Evolutionary conservation across 83 land plant species (phyloP), one percentile per base, ranked within the genome.

Genomic region (Isoetes engelmannii): DNA sequence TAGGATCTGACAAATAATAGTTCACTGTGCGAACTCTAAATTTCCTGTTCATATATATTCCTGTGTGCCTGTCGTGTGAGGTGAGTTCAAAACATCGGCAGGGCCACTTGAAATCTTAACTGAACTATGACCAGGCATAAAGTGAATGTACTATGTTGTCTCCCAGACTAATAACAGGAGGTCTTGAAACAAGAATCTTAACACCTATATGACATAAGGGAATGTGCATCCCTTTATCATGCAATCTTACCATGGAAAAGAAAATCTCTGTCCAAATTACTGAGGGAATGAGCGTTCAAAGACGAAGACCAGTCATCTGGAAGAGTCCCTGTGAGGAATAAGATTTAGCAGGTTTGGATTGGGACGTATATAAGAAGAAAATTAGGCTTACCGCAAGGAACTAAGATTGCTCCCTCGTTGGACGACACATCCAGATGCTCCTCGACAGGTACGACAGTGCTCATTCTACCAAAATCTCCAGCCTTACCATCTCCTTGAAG

Each of bases 391-490:
- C 62, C 4, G 18, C 18, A 18, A 59, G 62, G 62, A 59, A 59
- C 19, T 8, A 59, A 7, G 18, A 59, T 37, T 20, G 62, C 18
- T 59, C 62, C 62, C 19, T 59, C 62, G 20, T 59, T 59, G 62
- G 28, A 19, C 18, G 62, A 59, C 9, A 59, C 62, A 59, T 59
- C 62, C 62, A 42, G 10, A 42, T 59, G 62, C 28, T 37, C 62
- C 19, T 59, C 28, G 20, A 59, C 62, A 12, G 62, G 62, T 20
- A 59, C 19, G 10, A 18, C 28, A 12, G 12, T 59, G 28, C 62
- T 59, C 62, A 42, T 20, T 10, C 62, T 59, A 18, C 28, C 62
- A 12, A 19, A 17, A 12, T 12, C 17, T 51, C 15, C 55, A 12
- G 1, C 55, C 55, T 51, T 51, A 17, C 13, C 15, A 51, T 51